Base-by-base conservation (phyloP, 345 rosid species). In the Eucalyptus fibrosa region DNA sequence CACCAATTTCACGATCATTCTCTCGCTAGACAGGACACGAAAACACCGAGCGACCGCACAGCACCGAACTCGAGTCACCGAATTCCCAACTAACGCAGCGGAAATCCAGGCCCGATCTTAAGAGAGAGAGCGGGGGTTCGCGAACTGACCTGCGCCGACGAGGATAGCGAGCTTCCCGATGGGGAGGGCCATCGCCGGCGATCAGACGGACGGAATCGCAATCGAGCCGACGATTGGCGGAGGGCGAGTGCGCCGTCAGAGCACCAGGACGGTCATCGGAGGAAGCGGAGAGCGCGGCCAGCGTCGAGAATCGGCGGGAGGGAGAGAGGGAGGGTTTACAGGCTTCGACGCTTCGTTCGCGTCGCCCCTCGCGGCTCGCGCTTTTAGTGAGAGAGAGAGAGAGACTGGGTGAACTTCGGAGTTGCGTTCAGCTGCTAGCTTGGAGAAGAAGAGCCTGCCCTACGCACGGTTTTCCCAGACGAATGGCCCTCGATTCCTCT, bases 71-170 rank as follows among this genome's bases (percentile, higher is more conserved):
- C 69, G 30, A 53, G 67, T 11, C 56, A 37, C 26, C 65, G 53
- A 37, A 30, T 50, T 17, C 87, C 60, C 47, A 21, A 34, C 23
- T 11, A 21, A 19, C 87, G 19, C 5, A 5, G 60, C 14, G 6
- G 62, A 13, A 21, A 55, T 47, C 87, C 34, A 30, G 34, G 55
- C 30, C 55, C 40, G 14, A 50, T 62, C 37, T 37, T 37, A 37
- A 24, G 87, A 65, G 40, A 40, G 32, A 26, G 65, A 24, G 59
- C 26, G 59, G 30, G 18, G 50, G n/a, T 1, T 65, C 53, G 86
- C n/a, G 37, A 8, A 90, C 92, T 49, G 18, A 95, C 97, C 97
- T 92, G 96, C 97, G 15, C 97, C 96, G 86, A 93, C 91, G 91
- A 94, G 93, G 89, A 95, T 88, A 45, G 93, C 90, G 88, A 95